A percentile compares a stretch with the other conserved stretches of the same genome.
Evolutionary conservation across 2,329 filamentous ascomycete genomes (phyloP).

Genomic region (Botrytis squamosa): DNA sequence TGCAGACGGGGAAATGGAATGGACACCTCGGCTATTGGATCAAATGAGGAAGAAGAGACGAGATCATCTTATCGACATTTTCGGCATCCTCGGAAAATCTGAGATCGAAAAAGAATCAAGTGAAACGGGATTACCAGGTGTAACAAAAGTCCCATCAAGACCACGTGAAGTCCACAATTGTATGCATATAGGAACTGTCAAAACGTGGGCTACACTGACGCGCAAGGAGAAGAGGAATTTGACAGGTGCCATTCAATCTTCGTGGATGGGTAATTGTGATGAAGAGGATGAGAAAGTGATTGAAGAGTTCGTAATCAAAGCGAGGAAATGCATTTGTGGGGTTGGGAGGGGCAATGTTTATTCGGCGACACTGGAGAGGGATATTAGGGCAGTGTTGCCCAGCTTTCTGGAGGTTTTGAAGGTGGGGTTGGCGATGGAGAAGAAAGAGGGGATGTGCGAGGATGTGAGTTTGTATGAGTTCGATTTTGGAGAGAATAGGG

Average conservation of each 20-base stretch:
- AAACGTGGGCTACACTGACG: not conserved
- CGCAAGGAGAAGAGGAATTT: not conserved
- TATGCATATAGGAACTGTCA: not conserved
- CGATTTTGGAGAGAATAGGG: not conserved
- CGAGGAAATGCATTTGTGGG: not conserved
- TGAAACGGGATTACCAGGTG: not conserved
- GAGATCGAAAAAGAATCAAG: not conserved
- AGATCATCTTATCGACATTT: not conserved
- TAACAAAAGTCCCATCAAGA: not conserved
- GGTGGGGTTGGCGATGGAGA: not conserved
- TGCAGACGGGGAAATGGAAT: not conserved
- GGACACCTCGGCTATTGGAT: not conserved
- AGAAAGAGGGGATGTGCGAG: not conserved
- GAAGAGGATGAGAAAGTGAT: not conserved
- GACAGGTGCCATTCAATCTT: not conserved
- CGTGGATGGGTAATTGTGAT: not conserved
- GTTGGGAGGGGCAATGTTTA: slow-evolving; percentile 3
- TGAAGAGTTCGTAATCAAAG: not conserved
- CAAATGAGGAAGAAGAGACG: not conserved
- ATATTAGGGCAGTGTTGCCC: not conserved
- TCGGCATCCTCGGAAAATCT: not conserved
- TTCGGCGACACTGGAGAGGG: not conserved
- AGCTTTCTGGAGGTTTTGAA: not conserved
- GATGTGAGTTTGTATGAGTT: not conserved
- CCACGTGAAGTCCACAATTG: not conserved